A percentile compares a stretch with the other conserved stretches of the same genome.
phyloP scores from a whole-genome alignment of 805 yeast genomes.

The Brettanomyces nanus region DNA sequence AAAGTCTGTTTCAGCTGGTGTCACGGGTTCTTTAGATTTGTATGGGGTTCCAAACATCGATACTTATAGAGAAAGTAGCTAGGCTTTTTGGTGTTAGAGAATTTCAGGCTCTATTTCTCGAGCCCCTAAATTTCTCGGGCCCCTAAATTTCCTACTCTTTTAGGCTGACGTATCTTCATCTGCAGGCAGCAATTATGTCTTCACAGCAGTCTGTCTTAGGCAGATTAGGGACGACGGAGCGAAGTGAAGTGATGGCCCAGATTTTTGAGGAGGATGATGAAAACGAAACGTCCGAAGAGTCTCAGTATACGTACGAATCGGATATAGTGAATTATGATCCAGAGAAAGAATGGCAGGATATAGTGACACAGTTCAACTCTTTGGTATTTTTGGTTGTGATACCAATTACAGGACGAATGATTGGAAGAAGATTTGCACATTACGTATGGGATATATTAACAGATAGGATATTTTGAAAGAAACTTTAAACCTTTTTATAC shows the following conservation, averaged over 20 bases:
- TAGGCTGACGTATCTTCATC: too few species aligned
- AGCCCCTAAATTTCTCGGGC: too few species aligned
- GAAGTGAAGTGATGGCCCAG: too few species aligned
- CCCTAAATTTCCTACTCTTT: too few species aligned
- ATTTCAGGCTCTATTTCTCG: too few species aligned
- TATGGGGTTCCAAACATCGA: too few species aligned
- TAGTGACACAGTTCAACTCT: conserved; percentile 49
- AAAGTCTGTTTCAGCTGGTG: conserved; percentile 6
- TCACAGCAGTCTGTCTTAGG: too few species aligned
- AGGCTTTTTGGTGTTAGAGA: too few species aligned
- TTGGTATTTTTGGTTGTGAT: conserved; percentile 50
- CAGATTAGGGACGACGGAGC: too few species aligned
- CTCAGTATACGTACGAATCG: conserved; percentile 26
- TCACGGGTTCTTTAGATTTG: background rate
- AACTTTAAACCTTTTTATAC: background rate
- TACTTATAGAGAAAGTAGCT: too few species aligned
- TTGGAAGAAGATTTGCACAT: conserved; percentile 55
- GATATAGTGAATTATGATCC: conserved; percentile 30
- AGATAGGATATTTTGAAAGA: conserved; percentile 7
- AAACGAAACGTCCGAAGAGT: conserved; percentile 9
- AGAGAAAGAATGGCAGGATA: conserved; percentile 70
- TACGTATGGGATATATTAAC: conserved; percentile 25
- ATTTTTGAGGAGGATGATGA: conserved; percentile 9
- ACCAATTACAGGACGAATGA: conserved; percentile 58
- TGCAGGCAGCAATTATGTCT: too few species aligned